phyloP scores from a whole-genome alignment of 495 filamentous ascomycete species.

The Aspergillus kassunensis region DNA sequence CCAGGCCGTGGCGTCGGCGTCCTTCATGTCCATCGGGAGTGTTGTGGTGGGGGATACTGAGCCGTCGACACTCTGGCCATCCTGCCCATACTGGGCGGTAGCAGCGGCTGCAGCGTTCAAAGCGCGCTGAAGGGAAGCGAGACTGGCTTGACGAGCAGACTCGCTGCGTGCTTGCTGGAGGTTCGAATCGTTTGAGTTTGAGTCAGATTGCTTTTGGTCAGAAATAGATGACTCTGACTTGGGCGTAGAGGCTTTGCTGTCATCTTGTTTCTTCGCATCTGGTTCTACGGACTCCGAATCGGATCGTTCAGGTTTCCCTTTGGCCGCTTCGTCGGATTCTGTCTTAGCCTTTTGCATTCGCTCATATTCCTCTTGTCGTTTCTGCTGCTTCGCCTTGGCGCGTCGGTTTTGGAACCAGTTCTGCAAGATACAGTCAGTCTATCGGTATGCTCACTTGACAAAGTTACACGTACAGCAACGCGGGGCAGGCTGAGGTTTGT shows the following conservation, averaged over 20 bases:
- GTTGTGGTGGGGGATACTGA: conserved; percentile 35
- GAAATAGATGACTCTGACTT: conserved; percentile 22
- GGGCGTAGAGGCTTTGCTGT: conserved; percentile 28
- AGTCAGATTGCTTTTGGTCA: conserved; percentile 22
- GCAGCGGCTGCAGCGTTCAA: conserved; percentile 44
- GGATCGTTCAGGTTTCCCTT: conserved; percentile 30
- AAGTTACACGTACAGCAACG: conserved; percentile 61
- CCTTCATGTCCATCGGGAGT: conserved; percentile 20
- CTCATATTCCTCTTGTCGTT: conserved; percentile 62
- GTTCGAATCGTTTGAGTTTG: conserved; percentile 21
- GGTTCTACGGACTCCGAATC: conserved; percentile 28
- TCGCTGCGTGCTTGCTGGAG: conserved; percentile 43
- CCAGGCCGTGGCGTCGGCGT: conserved; percentile 9
- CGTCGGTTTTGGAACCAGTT: conserved; percentile 93
- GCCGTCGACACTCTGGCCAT: conserved; percentile 12
- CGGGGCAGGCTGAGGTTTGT: conserved; percentile 70
- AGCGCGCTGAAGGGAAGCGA: conserved; percentile 43
- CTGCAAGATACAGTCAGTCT: conserved; percentile 40
- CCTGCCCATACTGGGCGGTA: conserved; percentile 33
- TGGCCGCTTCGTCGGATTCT: conserved; percentile 39
- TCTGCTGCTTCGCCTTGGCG: conserved; percentile 77
- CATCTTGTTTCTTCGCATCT: conserved; percentile 25
- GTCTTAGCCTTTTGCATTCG: conserved; percentile 53
- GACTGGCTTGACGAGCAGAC: conserved; percentile 41
- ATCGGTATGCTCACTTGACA: neutral